A percentile compares a stretch with the other conserved stretches of the same genome.
Evolutionary conservation across 768 basidiomycete species (phyloP).

Genomic region (Arthromyces matolae): DNA sequence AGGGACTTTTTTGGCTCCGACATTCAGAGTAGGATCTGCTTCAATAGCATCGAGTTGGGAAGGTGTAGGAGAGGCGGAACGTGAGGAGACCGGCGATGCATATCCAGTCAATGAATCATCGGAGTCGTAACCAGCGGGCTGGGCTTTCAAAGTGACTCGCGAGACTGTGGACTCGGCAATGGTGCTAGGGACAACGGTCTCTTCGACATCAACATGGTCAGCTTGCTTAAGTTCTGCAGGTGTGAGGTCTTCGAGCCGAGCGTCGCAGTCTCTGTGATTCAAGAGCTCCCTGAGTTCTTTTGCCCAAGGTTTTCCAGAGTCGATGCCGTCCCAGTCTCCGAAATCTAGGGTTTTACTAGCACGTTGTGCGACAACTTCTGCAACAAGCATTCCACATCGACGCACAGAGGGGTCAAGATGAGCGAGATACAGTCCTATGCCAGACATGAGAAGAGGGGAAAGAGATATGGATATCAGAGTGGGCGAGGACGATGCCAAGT

Average conservation of each 20-base stretch:
- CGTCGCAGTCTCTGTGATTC: conserved; percentile 49
- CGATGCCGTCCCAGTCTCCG: conserved; percentile 78
- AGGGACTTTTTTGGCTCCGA: conserved; percentile 64
- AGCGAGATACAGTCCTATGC: conserved; percentile 70
- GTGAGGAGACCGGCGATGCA: conserved; percentile 59
- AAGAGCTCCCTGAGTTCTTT: conserved; percentile 55
- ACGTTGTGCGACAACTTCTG: conserved; percentile 69
- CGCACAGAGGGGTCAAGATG: conserved; percentile 77
- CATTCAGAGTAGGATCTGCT: conserved; percentile 76
- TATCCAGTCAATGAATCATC: conserved; percentile 86
- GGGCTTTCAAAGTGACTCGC: conserved; percentile 21
- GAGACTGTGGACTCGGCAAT: too few species aligned
- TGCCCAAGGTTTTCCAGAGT: conserved; percentile 62
- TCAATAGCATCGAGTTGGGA: conserved; percentile 81
- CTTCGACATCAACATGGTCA: neutral
- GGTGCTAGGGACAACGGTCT: neutral
- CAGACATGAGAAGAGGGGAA: conserved; percentile 60
- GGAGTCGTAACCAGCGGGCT: conserved; percentile 55
- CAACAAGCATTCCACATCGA: conserved; percentile 88
- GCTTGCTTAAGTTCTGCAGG: neutral
- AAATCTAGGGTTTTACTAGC: conserved; percentile 72
- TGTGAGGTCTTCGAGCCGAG: conserved; percentile 24
- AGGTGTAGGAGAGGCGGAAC: conserved; percentile 76
- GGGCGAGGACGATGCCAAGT: conserved; percentile 51
- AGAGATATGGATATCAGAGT: conserved; percentile 43